phyloP scores from a whole-genome alignment of 805 yeast genomes.

The Candida bentonensis region DNA sequence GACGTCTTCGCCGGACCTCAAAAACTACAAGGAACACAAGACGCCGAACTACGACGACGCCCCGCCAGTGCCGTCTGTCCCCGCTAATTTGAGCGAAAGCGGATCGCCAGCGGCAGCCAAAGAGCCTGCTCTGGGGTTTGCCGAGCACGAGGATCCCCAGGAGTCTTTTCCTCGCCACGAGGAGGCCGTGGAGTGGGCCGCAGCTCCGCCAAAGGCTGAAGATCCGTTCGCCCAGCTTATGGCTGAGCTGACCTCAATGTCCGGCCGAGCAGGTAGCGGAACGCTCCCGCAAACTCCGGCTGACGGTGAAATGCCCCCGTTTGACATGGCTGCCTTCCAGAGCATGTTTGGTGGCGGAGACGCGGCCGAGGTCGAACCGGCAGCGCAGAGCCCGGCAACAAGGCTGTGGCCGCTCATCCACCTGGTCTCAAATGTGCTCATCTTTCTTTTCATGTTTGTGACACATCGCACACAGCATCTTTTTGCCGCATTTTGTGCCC shows the following conservation, averaged over 20 bases:
- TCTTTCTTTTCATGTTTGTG: conserved; percentile 4
- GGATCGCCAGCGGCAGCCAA: no score
- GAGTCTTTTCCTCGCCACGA: conserved; percentile 3
- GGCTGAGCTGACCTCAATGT: conserved; percentile 3
- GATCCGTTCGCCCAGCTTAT: conserved; percentile 1
- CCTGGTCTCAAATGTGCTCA: conserved; percentile 5
- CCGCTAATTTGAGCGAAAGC: background rate
- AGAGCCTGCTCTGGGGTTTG: no score
- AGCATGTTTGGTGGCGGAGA: conserved; percentile 4
- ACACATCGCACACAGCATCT: background rate
- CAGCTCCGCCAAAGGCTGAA: conserved; percentile 6
- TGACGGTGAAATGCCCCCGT: background rate
- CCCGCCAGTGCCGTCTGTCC: background rate
- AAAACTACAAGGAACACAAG: conserved; percentile 6
- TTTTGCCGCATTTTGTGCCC: conserved; percentile 7
- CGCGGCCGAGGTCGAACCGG: background rate
- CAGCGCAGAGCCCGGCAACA: background rate
- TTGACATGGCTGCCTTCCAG: conserved; percentile 5
- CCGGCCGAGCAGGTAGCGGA: conserved; percentile 1
- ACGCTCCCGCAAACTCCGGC: background rate
- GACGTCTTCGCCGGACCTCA: conserved; percentile 9
- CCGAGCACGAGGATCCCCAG: conserved; percentile 5
- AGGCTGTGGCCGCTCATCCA: conserved; percentile 11
- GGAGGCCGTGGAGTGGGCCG: background rate
- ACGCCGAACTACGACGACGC: background rate